phyloP scores from a whole-genome alignment of 139 green algal species.

The Closterium sp. region DNA sequence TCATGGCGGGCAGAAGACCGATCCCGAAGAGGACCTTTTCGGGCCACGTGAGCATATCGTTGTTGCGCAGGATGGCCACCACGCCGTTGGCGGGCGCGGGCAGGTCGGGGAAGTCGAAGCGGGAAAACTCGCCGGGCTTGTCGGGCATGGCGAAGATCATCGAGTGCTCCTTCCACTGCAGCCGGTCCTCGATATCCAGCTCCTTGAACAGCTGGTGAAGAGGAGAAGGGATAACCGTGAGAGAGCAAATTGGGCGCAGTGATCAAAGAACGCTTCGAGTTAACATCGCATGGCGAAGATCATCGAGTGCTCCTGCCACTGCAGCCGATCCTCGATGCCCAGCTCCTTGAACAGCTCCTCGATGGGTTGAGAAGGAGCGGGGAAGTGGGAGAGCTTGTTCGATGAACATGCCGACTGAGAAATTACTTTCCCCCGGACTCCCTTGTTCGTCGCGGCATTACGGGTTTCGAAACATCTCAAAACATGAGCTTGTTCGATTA shows the following conservation, averaged over 20 bases:
- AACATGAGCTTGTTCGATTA: no score
- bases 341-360: no score
- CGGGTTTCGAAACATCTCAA: no score
- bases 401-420: no score
- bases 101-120: conserved; percentile 94
- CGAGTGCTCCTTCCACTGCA: conserved; percentile 65
- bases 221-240: neutral
- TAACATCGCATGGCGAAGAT: no score
- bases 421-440: no score
- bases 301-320: no score
- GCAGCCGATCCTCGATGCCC: no score
- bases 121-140: conserved; percentile 89
- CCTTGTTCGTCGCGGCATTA: no score
- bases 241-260: neutral
- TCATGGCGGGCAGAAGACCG: conserved; percentile 89
- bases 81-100: conserved; percentile 86
- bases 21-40: conserved; percentile 97
- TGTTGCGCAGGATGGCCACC: conserved; percentile 73
- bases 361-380: no score
- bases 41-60: conserved; percentile 94
- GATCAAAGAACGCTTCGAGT: no score
- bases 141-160: conserved; percentile 73
- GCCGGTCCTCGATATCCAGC: conserved; percentile 63
- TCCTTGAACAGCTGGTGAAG: conserved; percentile 60
- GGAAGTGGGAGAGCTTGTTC: no score